Evolutionary conservation across 352 stramenopile species (phyloP).

Genomic region (Phytophthora kernoviae): DNA sequence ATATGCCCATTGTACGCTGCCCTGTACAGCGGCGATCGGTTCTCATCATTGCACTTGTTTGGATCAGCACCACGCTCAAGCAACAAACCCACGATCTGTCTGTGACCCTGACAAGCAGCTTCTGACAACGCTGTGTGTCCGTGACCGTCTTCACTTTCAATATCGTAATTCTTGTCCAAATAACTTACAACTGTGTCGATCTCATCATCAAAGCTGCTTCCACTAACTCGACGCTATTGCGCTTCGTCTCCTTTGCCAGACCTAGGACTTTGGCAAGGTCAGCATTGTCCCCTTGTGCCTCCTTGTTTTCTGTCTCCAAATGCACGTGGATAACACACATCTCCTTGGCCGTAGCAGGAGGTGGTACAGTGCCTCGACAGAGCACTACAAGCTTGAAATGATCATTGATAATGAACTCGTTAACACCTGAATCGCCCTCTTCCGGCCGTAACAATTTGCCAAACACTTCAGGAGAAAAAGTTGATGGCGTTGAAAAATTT

Average conservation of each 20-base stretch:
- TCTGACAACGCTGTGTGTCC: constrained; percentile 88
- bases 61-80: constrained; percentile 83
- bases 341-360: constrained; percentile 52
- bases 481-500: constrained; percentile 70
- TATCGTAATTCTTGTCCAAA: constrained; percentile 88
- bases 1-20: constrained; percentile 88
- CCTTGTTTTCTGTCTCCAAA: constrained; percentile 12
- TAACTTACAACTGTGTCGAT: constrained; percentile 66
- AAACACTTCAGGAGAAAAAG: constrained; percentile 75
- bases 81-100: constrained; percentile 65
- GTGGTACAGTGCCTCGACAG: constrained; percentile 45
- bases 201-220: constrained; percentile 91
- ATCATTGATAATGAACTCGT: constrained; percentile 79
- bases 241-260: constrained; percentile 59
- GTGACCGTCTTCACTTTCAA: constrained; percentile 87
- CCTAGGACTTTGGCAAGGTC: constrained; percentile 57
- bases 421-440: constrained; percentile 54
- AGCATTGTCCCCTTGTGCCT: constrained; percentile 21
- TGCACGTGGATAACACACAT: constrained; percentile 76
- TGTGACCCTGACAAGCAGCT: constrained; percentile 85
- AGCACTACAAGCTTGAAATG: constrained; percentile 89
- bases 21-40: constrained; percentile 82
- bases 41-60: constrained; percentile 87
- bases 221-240: constrained; percentile 84
- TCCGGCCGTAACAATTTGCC: constrained; percentile 44